Conservation (phyloP, 805 yeast species). For the Cyberlindnera sargentensis region DNA sequence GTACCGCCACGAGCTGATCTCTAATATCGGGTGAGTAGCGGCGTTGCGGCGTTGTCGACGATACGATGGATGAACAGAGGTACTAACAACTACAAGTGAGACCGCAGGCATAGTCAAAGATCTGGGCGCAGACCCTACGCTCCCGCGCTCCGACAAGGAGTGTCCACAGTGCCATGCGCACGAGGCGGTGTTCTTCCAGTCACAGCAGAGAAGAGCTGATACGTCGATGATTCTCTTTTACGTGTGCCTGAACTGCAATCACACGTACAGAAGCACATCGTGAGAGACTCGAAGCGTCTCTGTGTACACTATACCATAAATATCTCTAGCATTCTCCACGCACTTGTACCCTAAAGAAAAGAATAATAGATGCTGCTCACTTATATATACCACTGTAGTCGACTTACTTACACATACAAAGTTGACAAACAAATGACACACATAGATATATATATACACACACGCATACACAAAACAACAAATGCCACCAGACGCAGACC, state of each 20-base stretch:
- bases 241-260: conserved; percentile 83
- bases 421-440: no score
- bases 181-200: conserved; percentile 94
- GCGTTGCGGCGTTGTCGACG: not conserved
- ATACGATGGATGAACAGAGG: not conserved
- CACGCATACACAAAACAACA: no score
- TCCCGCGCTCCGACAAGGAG: conserved; percentile 90
- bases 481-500: conserved; percentile 8
- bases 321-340: no score
- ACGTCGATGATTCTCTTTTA: conserved; percentile 93
- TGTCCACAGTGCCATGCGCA: conserved; percentile 85
- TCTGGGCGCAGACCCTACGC: conserved; percentile 94
- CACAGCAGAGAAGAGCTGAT: conserved; percentile 91
- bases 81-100: conserved; percentile 33
- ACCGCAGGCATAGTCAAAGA: conserved; percentile 97
- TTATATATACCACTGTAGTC: no score
- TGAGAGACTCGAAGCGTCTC: not conserved
- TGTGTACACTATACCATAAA: no score
- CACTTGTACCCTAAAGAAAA: no score
- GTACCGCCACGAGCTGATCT: conserved; percentile 85
- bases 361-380: no score
- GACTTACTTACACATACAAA: no score
- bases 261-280: conserved; percentile 38
- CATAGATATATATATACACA: no score
- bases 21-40: conserved; percentile 56